Base-by-base conservation (phyloP, 805 yeast species). In the Wickerhamomyces ciferrii region DNA sequence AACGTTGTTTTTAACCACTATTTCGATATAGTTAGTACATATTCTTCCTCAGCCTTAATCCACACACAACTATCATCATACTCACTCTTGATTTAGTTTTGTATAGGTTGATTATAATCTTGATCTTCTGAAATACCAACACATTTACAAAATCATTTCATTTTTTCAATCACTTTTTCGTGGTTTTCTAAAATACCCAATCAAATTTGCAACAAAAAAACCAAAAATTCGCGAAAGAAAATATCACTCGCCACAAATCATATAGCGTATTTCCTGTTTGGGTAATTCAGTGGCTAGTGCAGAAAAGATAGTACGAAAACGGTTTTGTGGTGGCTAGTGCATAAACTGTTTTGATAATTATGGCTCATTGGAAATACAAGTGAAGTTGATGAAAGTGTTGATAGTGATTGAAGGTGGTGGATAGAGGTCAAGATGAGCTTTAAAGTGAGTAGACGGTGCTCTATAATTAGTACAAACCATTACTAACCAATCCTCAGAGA, bases 1-100 rank as follows among this genome's bases (percentile, higher is more conserved):
- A 60, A 79, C 74, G 56, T 60, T 64, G 60, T 72, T 27, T 27
- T 27, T 67, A 44, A 74, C 68, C 72, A 69, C 67, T 55, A 39
- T 19, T n/a, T 11, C 11, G 13, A 17, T 15, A 11, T 23, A 53
- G 57, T 55, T 31, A 31, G 18, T 15, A 31, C 18, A 24, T 7
- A 10, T 7, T 24, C 27, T 24, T n/a, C n/a, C n/a, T n/a, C n/a
- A n/a, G n/a, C n/a, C n/a, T n/a, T n/a, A n/a, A n/a, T n/a, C n/a
- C n/a, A n/a, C 36, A n/a, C 18, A 7, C 9, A 13, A 19, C n/a
- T 6, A 29, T 7, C n/a, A 15, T 29, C 34, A 29, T 7, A 32
- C 19, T 32, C 15, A 17, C 36, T 32, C 36, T 32, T 32, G 19
- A 32, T 10, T 27, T 5, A 23, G 5, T 23, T 6, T 23, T 23